Evolutionary conservation across 2,329 filamentous ascomycete species (phyloP).

Genomic region (Hypocreales sp.): DNA sequence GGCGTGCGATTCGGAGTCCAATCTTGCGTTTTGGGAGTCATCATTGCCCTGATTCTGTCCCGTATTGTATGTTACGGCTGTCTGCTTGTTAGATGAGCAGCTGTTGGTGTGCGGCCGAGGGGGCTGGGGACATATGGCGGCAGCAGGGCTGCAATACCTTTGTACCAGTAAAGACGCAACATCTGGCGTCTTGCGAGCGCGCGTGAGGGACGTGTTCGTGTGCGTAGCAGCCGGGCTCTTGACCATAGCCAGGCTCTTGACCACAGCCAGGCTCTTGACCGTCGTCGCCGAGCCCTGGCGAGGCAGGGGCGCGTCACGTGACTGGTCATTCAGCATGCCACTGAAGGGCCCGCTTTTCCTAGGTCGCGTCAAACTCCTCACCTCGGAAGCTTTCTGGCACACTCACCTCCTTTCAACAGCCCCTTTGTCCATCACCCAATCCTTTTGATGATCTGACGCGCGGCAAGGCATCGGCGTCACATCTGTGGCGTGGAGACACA

Average conservation of each 20-base stretch:
- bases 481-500: slow-evolving; percentile 4
- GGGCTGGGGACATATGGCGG: too few relatives aligned
- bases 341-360: slow-evolving; percentile 8
- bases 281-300: too few relatives aligned
- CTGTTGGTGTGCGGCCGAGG: too few relatives aligned
- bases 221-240: too few relatives aligned
- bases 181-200: too few relatives aligned
- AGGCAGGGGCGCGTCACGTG: too few relatives aligned
- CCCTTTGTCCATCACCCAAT: background rate
- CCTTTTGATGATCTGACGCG: slow-evolving; percentile 4
- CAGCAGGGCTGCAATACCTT: too few relatives aligned
- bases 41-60: slow-evolving; percentile 5
- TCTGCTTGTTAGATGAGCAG: too few relatives aligned
- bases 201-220: too few relatives aligned
- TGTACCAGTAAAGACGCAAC: too few relatives aligned
- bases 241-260: too few relatives aligned
- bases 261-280: background rate
- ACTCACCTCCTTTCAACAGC: background rate
- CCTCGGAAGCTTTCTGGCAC: slow-evolving; percentile 2
- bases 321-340: too few relatives aligned
- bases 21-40: slow-evolving; percentile 6
- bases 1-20: slow-evolving; percentile 8
- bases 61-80: background rate
- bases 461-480: slow-evolving; percentile 3
- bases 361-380: slow-evolving; percentile 10